These are phyloP conservation scores for Zangia roseola DNA, from an alignment of 768 basidiomycete genomes.

Conservation along the genomic window DNA sequence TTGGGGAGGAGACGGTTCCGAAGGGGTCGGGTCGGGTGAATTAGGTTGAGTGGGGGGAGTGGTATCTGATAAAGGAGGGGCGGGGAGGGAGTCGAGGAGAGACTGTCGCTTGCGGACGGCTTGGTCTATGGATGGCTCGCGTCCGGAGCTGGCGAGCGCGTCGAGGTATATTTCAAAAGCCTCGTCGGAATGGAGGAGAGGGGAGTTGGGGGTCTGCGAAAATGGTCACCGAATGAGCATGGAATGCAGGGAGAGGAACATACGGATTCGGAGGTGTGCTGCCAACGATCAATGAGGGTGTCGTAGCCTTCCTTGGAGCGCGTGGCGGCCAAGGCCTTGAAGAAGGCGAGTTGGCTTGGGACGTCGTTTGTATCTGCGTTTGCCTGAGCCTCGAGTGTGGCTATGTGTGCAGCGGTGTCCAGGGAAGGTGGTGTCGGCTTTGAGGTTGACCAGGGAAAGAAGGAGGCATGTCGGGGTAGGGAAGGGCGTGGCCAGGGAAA, in stretches of 20 bases:
- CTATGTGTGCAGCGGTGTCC: constrained; percentile 63
- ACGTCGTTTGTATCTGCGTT: constrained; percentile 72
- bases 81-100: constrained; percentile 45
- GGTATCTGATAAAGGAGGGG: constrained; percentile 13
- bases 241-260: constrained; percentile 29
- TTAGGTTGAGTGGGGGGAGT: constrained; percentile 16
- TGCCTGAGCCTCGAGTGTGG: constrained; percentile 74
- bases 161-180: constrained; percentile 79
- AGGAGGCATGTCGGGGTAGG: constrained; percentile 24
- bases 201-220: constrained; percentile 62
- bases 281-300: constrained; percentile 76
- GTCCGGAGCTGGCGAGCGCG: constrained; percentile 59
- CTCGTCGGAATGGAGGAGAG: constrained; percentile 64
- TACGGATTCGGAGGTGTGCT: constrained; percentile 81
- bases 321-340: constrained; percentile 63
- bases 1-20: constrained; percentile 7
- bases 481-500: constrained; percentile 31
- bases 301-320: constrained; percentile 69
- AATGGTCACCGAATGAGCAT: constrained; percentile 1
- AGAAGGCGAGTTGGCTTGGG: constrained; percentile 65
- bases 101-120: constrained; percentile 72
- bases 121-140: constrained; percentile 53
- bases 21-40: constrained; percentile 13
- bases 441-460: constrained; percentile 37
- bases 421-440: constrained; percentile 51